phyloP scores from a whole-genome alignment of 306 rosid genomes.

The Citrullus amarus region DNA sequence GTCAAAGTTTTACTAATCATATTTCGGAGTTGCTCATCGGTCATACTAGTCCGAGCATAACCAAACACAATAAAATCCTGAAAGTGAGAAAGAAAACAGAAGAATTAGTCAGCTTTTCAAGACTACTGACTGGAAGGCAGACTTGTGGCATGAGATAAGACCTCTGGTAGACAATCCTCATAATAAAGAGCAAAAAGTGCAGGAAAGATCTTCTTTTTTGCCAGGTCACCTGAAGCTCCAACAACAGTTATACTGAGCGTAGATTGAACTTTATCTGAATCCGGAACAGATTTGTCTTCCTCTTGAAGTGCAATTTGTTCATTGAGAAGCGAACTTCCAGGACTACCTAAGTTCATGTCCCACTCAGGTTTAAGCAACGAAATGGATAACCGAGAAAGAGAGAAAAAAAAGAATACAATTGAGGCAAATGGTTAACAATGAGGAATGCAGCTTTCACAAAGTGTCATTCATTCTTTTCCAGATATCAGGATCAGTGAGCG shows the following conservation, averaged over 20 bases:
- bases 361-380: constrained; percentile 13
- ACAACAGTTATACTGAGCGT: constrained; percentile 76
- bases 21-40: constrained; percentile 65
- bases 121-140: not conserved
- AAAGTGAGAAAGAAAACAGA: constrained; percentile 13
- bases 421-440: not conserved
- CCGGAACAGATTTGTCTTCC: constrained; percentile 28
- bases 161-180: constrained; percentile 86
- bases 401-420: not conserved
- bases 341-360: constrained; percentile 31
- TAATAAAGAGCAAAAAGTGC: constrained; percentile 93
- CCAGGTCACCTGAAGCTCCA: constrained; percentile 99
- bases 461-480: not conserved
- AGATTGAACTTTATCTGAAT: constrained; percentile 29
- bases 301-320: constrained; percentile 26
- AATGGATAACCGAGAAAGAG: constrained; percentile 1
- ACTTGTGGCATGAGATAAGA: constrained; percentile 8
- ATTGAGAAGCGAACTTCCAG: constrained; percentile 40
- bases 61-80: constrained; percentile 78
- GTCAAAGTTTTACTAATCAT: constrained; percentile 73
- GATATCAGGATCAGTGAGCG: not conserved
- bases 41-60: constrained; percentile 75
- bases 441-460: not conserved
- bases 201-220: constrained; percentile 91
- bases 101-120: constrained; percentile 1